Base-by-base conservation (phyloP, 257 asterid species). In the Solanum chaucha region DNA sequence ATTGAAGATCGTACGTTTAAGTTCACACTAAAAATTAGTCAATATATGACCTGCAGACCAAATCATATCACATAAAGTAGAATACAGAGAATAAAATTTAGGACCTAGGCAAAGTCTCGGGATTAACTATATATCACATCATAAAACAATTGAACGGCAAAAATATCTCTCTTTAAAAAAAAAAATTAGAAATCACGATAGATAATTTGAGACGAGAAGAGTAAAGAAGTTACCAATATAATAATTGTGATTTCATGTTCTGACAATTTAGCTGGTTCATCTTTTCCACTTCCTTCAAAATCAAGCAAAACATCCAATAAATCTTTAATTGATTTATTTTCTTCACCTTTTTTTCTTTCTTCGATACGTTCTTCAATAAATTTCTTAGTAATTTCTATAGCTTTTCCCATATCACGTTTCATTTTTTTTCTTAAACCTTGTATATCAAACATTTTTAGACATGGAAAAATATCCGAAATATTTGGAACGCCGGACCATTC, bases 401-500 rank as follows among this genome's bases (percentile, higher is more conserved):
- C 90, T 5, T 72, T 91, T 70, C 84, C 92, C 89, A 91, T 85
- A 40, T 94, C 95, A 1, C 89, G 86, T 4, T 91, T 90, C 35
- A 89, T 90, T n/a, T 82, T 90, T 81, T 92, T 86, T 46, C 90
- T 85, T 89, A 94, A 82, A 1, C 96, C 93, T 72, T 93, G 96
- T 15, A 94, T 90, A 72, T 94, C 97, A 4, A 91, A 46, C 89
- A 92, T 46, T n/a, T 59, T 91, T 78, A 94, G 88, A 86, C 91
- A 90, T 0, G 97, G 94, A 34, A 94, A 94, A 85, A 93, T 68
- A 22, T 94, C 95, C 5, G 59, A 94, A 4, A 93, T 32, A 34
- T 94, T 94, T 5, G 95, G 94, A 51, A 87, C 90, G 5, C 97
- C 97, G 12, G 95, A 87, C 92, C 92, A 92, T 88, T 90, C 92